phyloP scores from a whole-genome alignment of 2,329 filamentous ascomycete genomes.

The Annulohypoxylon truncatum region DNA sequence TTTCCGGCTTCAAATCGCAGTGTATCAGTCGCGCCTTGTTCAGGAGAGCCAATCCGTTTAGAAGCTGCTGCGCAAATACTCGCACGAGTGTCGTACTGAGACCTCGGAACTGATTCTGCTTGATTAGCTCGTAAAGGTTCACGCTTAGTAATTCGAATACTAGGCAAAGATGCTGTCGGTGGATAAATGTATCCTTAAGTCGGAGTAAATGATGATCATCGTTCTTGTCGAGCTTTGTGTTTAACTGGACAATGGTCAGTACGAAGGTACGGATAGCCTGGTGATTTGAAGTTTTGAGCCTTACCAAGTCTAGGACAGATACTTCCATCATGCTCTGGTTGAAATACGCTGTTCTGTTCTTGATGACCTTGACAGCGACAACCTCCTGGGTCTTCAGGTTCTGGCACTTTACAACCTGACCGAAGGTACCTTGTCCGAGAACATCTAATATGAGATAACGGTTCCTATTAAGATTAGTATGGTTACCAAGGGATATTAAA shows the following conservation, averaged over 20 bases:
- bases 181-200: constrained; percentile 97
- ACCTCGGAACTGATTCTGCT: constrained; percentile 98
- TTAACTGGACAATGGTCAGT: constrained; percentile 70
- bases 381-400: constrained; percentile 99
- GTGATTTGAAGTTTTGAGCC: background rate
- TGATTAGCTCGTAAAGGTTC: constrained; percentile 98
- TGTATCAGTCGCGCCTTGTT: constrained; percentile 98
- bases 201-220: constrained; percentile 96
- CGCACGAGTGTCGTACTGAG: constrained; percentile 96
- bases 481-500: constrained; percentile 1
- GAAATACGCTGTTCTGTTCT: constrained; percentile 98
- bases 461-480: constrained; percentile 67
- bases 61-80: constrained; percentile 95
- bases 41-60: constrained; percentile 90
- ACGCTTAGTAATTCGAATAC: constrained; percentile 97
- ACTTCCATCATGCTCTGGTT: constrained; percentile 99
- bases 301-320: constrained; percentile 91
- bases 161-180: constrained; percentile 94
- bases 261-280: constrained; percentile 43
- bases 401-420: constrained; percentile 98
- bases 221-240: constrained; percentile 99
- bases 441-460: constrained; percentile 98
- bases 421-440: constrained; percentile 95
- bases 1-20: constrained; percentile 98
- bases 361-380: constrained; percentile 98